Base-by-base conservation (phyloP, 2,329 filamentous ascomycete species). In the Stagonosporopsis chrysanthemi region DNA sequence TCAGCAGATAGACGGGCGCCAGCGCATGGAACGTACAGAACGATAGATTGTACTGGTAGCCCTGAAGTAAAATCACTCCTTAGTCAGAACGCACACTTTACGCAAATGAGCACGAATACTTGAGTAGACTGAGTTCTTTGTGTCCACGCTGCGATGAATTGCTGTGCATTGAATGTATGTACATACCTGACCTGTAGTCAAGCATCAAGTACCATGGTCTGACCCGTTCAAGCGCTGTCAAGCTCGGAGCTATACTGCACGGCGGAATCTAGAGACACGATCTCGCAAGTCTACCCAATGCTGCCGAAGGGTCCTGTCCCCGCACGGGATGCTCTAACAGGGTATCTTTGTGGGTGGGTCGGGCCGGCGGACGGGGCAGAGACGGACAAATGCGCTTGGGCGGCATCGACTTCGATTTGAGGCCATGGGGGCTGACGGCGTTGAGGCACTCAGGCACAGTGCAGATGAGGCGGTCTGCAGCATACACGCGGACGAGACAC, bases 401-500 rank as follows among this genome's bases (percentile, higher is more conserved):
- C 39, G n/a, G n/a, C 17, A 4, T 29, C 26, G 44, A 19, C 17
- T 35, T 26, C 36, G 36, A 39, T 40, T 33, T 26, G 44, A 49
- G 31, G 43, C 15, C 24, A 31, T 22, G 36, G 19, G 14, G 31
- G 29, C 12, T 19, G 31, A 52, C 15, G 42, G 23, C 11, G 15
- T 29, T 23, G 17, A 35, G 49, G 48, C 33, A 14, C n/a, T 44
- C 38, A 52, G 49, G 49, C 43, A 52, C 54, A n/a, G n/a, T 48
- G 38, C 42, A 38, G 24, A 43, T 52, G 54, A 57, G 54, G 54
- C 54, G 43, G 40, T 48, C 31, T 38, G 39, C 51, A 43, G 47
- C 42, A 40, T 56, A 48, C 62, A 56, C 48, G 31, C 56, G 48
- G 53, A 41, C n/a, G 45, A 38, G 53, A 56, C 44, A 23, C 44